Evolutionary conservation across 495 filamentous ascomycete genomes (phyloP).

Genomic region (Penicillium pancosmium): DNA sequence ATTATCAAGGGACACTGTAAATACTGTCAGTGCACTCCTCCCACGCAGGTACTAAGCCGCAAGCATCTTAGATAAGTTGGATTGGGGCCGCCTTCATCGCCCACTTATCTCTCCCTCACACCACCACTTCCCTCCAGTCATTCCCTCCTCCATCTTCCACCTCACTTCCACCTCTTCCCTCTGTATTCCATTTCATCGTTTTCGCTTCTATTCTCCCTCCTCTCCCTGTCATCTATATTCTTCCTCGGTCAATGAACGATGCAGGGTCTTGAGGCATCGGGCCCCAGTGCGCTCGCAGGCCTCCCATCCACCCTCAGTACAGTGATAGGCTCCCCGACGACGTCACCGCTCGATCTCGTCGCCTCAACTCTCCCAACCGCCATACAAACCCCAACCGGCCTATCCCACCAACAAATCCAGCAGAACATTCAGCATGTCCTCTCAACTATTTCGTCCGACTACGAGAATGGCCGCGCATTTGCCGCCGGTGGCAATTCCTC

Average conservation of each 20-base stretch:
- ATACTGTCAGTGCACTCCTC: background rate
- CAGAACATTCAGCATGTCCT: constrained; percentile 36
- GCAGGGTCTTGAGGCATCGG: constrained; percentile 49
- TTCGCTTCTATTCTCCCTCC: background rate
- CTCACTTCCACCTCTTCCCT: background rate
- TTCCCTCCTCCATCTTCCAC: constrained; percentile 9
- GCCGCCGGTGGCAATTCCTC: constrained; percentile 42
- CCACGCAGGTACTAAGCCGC: constrained; percentile 21
- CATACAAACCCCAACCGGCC: constrained; percentile 16
- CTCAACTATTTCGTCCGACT: constrained; percentile 31
- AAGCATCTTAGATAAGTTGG: constrained; percentile 36
- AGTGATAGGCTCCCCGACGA: constrained; percentile 36
- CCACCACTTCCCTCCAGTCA: constrained; percentile 9
- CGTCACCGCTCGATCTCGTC: constrained; percentile 36
- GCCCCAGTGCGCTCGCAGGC: constrained; percentile 42
- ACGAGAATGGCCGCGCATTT: constrained; percentile 27
- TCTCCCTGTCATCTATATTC: background rate
- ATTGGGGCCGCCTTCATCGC: constrained; percentile 15
- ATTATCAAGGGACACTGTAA: too few relatives aligned
- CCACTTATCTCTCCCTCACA: constrained; percentile 20
- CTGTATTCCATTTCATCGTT: background rate
- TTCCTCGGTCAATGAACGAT: constrained; percentile 47
- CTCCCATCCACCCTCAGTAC: constrained; percentile 41
- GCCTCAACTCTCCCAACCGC: constrained; percentile 12
- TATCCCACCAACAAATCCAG: constrained; percentile 33